phyloP scores from a whole-genome alignment of 352 stramenopile species.

The Globisporangium orthogonon region DNA sequence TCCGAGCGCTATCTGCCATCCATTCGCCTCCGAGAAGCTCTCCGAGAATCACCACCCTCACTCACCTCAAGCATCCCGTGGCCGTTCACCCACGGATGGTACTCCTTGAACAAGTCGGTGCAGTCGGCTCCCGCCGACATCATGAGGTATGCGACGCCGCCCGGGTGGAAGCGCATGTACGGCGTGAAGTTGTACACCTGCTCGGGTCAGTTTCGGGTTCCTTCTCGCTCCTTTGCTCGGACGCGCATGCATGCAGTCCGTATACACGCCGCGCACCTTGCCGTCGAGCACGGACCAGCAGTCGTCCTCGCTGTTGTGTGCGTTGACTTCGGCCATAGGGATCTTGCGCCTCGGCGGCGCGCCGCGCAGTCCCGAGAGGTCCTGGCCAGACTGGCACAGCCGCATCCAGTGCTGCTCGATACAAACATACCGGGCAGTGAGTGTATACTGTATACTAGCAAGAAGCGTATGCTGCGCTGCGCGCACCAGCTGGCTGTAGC shows the following conservation, averaged over 20 bases:
- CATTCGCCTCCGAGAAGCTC: neutral
- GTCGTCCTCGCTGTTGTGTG: constrained; percentile 87
- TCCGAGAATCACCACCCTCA: neutral
- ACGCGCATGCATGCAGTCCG: too few species aligned
- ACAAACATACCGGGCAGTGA: neutral
- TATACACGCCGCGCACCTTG: constrained; percentile 58
- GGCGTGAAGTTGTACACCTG: constrained; percentile 93
- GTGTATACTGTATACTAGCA: neutral
- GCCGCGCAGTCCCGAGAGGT: constrained; percentile 79
- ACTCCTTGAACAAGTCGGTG: constrained; percentile 95
- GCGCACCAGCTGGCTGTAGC: constrained; percentile 88
- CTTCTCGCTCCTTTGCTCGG: too few species aligned
- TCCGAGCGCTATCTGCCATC: neutral
- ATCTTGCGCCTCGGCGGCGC: constrained; percentile 50
- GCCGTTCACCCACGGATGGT: constrained; percentile 94
- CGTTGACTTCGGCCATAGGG: constrained; percentile 78
- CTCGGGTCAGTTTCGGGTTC: neutral
- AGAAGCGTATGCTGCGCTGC: too few species aligned
- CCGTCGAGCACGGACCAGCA: constrained; percentile 92
- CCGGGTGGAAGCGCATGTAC: constrained; percentile 97
- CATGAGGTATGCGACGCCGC: constrained; percentile 92
- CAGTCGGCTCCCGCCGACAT: constrained; percentile 90
- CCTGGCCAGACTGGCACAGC: constrained; percentile 71
- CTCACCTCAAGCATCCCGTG: constrained; percentile 81
- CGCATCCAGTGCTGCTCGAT: constrained; percentile 89